Conservation (phyloP, 306 rosid genomes). For the Chamaecrista fasciculata region DNA sequence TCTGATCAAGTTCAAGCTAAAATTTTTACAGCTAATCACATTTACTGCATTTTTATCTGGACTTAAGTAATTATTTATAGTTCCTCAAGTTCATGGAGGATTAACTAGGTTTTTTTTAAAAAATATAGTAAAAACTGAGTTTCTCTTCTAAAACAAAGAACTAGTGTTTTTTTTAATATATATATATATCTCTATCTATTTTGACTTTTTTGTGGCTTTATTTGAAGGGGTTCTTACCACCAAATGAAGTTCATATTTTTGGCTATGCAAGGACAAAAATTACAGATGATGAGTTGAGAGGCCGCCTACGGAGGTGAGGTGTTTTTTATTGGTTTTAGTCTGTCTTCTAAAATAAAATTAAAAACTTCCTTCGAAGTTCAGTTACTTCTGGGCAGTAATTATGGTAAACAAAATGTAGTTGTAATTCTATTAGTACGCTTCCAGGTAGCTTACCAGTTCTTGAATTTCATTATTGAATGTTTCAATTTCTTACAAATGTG, state of each 20-base stretch:
- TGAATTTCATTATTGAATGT: neutral
- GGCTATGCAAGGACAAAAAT: slow-evolving; percentile 95
- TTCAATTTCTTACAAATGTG: slow-evolving; percentile 15
- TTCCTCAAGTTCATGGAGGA: slow-evolving; percentile 13
- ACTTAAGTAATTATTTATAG: neutral
- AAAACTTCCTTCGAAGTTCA: neutral
- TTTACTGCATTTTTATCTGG: neutral
- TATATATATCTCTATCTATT: no score
- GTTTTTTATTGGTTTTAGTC: neutral
- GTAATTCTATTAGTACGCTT: slow-evolving; percentile 1
- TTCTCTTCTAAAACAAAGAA: neutral
- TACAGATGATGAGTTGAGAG: slow-evolving; percentile 74
- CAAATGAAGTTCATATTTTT: slow-evolving; percentile 79
- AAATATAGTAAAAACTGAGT: neutral
- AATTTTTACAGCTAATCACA: neutral
- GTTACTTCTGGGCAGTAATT: slow-evolving; percentile 9
- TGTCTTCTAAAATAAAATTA: neutral
- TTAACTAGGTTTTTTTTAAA: neutral
- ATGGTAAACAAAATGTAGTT: neutral
- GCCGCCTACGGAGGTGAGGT: slow-evolving; percentile 74
- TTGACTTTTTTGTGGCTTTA: slow-evolving; percentile 28
- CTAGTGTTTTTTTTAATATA: neutral
- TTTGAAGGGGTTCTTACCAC: slow-evolving; percentile 71
- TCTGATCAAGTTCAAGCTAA: slow-evolving; percentile 7
- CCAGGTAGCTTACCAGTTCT: neutral